phyloP scores from a whole-genome alignment of 371 early-diverging fungal genomes.

The Actinomortierella wolfii region DNA sequence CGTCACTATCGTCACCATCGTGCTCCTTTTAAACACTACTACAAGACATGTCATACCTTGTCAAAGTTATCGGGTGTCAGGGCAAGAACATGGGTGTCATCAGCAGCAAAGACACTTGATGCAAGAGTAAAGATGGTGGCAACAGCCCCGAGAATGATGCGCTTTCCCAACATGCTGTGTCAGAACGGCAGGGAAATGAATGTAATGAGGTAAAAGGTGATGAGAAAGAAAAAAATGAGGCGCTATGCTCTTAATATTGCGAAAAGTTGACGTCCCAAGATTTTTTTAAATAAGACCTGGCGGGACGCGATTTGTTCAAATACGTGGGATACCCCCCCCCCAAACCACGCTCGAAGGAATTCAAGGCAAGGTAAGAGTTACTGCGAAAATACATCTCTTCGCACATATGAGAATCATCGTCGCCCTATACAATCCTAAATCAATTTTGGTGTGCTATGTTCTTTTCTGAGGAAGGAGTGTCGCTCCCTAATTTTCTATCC shows the following conservation, averaged over 20 bases:
- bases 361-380: no score
- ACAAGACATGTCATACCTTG: conserved; percentile 12
- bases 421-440: no score
- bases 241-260: background rate
- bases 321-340: no score
- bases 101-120: conserved; percentile 25
- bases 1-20: background rate
- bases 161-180: conserved; percentile 39
- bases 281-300: no score
- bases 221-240: background rate
- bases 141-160: conserved; percentile 36
- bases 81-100: conserved; percentile 20
- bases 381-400: no score
- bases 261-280: no score
- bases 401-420: no score
- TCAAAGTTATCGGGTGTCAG: conserved; percentile 41
- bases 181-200: background rate
- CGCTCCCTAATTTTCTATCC: no score
- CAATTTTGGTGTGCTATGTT: no score
- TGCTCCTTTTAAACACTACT: background rate
- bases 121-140: conserved; percentile 32
- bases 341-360: no score
- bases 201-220: conserved; percentile 8
- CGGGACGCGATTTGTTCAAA: no score
- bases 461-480: no score